phyloP scores from a whole-genome alignment of 2,329 filamentous ascomycete species.

The Neonectria punicea region DNA sequence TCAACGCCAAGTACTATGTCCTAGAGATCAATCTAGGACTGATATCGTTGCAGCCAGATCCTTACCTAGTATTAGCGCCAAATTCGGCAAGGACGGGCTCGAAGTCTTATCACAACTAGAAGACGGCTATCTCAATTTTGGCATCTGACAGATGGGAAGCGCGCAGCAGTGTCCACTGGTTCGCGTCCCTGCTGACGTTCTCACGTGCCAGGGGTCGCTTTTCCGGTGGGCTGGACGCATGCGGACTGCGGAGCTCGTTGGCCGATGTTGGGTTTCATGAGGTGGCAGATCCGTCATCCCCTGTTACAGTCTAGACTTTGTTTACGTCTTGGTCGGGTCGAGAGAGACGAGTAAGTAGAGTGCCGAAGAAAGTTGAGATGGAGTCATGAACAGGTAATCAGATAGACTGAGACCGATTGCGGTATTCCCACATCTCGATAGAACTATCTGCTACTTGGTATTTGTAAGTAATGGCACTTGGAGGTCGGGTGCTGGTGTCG shows the following conservation, averaged over 20 bases:
- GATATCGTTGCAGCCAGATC: too few relatives aligned
- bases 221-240: neutral
- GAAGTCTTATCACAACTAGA: neutral
- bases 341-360: neutral
- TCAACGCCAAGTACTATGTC: too few relatives aligned
- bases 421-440: neutral
- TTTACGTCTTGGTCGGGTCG: neutral
- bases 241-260: neutral
- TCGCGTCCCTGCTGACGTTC: constrained; percentile 28
- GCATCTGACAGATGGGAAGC: neutral
- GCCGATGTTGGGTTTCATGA: neutral
- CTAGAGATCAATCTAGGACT: too few relatives aligned
- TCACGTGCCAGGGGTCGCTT: constrained; percentile 27
- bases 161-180: neutral
- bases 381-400: neutral
- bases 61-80: neutral
- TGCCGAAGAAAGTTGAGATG: too few relatives aligned
- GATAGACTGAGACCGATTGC: neutral
- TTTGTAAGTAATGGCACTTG: neutral
- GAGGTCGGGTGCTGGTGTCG: neutral
- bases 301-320: neutral
- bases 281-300: neutral
- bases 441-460: neutral
- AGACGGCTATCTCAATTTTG: neutral
- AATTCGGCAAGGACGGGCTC: neutral